Conservation (phyloP, 164 flowering plant genomes). For the Dillenia suffruticosa region DNA sequence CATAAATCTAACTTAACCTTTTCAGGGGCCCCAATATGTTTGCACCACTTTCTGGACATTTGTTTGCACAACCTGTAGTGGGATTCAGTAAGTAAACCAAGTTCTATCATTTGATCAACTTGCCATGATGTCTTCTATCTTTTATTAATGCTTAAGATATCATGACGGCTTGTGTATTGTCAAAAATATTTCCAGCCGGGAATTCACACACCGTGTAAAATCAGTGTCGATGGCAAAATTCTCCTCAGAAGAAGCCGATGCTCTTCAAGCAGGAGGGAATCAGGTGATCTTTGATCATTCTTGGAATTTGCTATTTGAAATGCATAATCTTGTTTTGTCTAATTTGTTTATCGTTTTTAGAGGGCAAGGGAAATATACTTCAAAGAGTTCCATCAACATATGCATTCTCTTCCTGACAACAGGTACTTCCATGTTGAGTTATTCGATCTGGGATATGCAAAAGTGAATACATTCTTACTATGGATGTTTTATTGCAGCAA, state of each 20-base stretch:
- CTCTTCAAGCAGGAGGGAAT: constrained; percentile 73
- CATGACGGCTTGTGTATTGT: too few species aligned
- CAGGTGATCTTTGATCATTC: constrained; percentile 29
- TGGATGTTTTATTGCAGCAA: constrained; percentile 31
- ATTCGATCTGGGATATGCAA: background rate
- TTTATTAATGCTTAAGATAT: too few species aligned
- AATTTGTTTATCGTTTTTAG: constrained; percentile 20
- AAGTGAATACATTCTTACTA: too few species aligned
- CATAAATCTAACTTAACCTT: too few species aligned
- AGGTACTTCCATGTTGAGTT: constrained; percentile 27
- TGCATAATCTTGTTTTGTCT: background rate
- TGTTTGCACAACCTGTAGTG: constrained; percentile 79
- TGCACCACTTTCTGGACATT: constrained; percentile 82
- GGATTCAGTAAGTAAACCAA: constrained; percentile 64
- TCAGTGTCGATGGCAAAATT: constrained; percentile 68
- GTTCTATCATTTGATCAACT: too few species aligned
- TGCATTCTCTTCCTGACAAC: constrained; percentile 42
- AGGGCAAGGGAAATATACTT: constrained; percentile 60
- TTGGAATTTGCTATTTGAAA: background rate
- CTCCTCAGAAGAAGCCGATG: constrained; percentile 41
- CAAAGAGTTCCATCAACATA: constrained; percentile 51
- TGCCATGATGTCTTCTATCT: too few species aligned
- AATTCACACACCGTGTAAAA: constrained; percentile 65
- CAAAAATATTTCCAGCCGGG: constrained; percentile 40
- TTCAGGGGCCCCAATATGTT: constrained; percentile 88